Conservation (phyloP, 805 yeast species). For the Scheffersomyces coipomensis region DNA sequence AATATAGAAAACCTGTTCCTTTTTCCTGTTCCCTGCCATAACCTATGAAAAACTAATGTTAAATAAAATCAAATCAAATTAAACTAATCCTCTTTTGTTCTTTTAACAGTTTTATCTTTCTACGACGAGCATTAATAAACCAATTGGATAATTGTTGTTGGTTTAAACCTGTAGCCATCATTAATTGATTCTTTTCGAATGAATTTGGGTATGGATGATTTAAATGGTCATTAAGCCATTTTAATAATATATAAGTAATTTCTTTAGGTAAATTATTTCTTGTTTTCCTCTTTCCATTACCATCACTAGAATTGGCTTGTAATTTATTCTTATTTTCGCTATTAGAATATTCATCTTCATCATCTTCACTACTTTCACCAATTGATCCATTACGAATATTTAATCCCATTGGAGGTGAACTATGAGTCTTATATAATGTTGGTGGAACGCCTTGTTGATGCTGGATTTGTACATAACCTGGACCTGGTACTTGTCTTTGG, state of each 20-base stretch:
- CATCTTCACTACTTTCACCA: neutral
- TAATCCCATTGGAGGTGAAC: neutral
- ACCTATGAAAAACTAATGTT: neutral
- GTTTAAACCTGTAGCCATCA: conserved; percentile 72
- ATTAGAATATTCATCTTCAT: neutral
- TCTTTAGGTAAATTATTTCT: conserved; percentile 79
- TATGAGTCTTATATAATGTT: neutral
- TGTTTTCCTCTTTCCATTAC: conserved; percentile 27
- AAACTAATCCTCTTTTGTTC: conserved; percentile 27
- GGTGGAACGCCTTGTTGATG: neutral
- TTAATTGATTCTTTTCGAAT: conserved; percentile 67
- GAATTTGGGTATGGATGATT: conserved; percentile 85
- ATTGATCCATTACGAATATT: neutral
- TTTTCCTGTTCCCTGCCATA: neutral
- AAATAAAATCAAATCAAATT: neutral
- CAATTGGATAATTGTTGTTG: conserved; percentile 81
- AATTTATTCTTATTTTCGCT: too few relatives aligned
- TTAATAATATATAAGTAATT: conserved; percentile 67
- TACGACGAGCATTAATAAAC: conserved; percentile 84
- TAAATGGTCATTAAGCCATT: conserved; percentile 73
- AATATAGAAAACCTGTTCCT: too few relatives aligned
- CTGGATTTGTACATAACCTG: too few relatives aligned
- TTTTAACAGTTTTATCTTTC: conserved; percentile 58
- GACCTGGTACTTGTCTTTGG: neutral
- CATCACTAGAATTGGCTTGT: too few relatives aligned